Evolutionary conservation across 371 early-diverging fungal species (phyloP).

Genomic region (Phascolomyces articulosus): DNA sequence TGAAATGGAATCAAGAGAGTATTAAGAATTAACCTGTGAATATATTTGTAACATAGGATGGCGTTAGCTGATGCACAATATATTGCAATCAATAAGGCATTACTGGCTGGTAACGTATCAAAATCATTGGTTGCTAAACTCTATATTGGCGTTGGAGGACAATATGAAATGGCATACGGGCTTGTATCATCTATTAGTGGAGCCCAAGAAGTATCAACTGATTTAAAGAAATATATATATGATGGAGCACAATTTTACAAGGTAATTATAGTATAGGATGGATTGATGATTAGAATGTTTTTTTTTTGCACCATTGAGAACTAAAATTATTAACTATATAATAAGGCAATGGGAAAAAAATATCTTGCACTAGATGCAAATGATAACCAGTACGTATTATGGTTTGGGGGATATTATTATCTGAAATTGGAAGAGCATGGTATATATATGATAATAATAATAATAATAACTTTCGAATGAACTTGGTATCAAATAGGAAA

Average conservation of each 20-base stretch:
- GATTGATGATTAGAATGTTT: background rate
- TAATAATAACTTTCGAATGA: too few relatives aligned
- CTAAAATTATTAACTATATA: background rate
- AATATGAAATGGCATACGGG: constrained; percentile 67
- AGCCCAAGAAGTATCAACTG: constrained; percentile 56
- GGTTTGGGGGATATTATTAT: background rate
- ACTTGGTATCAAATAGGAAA: constrained; percentile 39
- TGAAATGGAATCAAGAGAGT: too few relatives aligned
- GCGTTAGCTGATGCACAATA: constrained; percentile 56
- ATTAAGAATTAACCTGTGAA: background rate
- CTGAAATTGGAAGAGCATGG: too few relatives aligned
- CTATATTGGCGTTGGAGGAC: constrained; percentile 62
- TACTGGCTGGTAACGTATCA: constrained; percentile 42
- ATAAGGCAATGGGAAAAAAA: constrained; percentile 61
- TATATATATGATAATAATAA: too few relatives aligned
- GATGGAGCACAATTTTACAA: constrained; percentile 59
- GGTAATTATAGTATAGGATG: constrained; percentile 19
- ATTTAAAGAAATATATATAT: constrained; percentile 58
- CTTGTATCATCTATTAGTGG: constrained; percentile 60
- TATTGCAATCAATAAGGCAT: constrained; percentile 52
- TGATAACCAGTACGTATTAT: constrained; percentile 61
- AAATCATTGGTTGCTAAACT: constrained; percentile 64
- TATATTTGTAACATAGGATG: constrained; percentile 26
- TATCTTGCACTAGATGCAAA: constrained; percentile 66
- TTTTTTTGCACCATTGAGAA: background rate